Conservation (phyloP, 2,329 filamentous ascomycete species). For the Zopfia rhizophila region DNA sequence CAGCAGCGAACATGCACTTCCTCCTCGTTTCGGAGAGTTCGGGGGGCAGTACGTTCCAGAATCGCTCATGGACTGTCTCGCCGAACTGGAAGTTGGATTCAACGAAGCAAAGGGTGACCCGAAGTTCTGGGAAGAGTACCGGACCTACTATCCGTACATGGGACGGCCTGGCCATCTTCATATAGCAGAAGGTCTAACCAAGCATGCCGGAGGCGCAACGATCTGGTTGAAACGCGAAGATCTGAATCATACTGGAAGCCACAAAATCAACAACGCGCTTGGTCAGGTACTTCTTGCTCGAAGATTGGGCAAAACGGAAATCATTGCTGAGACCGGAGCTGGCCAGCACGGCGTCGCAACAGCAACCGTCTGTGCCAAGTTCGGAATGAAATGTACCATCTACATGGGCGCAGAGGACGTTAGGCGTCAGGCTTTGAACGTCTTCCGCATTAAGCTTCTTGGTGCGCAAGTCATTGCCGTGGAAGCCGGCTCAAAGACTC, state of each 20-base stretch:
- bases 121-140: slow-evolving; percentile 96
- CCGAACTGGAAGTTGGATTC: slow-evolving; percentile 91
- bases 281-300: slow-evolving; percentile 90
- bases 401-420: slow-evolving; percentile 99
- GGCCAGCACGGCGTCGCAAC: slow-evolving; percentile 98
- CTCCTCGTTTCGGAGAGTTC: slow-evolving; percentile 92
- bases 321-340: slow-evolving; percentile 97
- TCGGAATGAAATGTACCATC: slow-evolving; percentile 96
- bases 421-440: slow-evolving; percentile 93
- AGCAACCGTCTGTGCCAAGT: slow-evolving; percentile 96
- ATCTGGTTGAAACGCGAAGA: slow-evolving; percentile 99
- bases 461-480: slow-evolving; percentile 93
- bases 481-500: slow-evolving; percentile 81
- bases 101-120: slow-evolving; percentile 86
- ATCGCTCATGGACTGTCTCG: slow-evolving; percentile 95
- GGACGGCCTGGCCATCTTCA: slow-evolving; percentile 92
- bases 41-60: slow-evolving; percentile 98
- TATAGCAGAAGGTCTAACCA: slow-evolving; percentile 85
- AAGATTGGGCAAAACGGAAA: slow-evolving; percentile 91
- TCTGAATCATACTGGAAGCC: slow-evolving; percentile 95
- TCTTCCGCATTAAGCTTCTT: slow-evolving; percentile 97
- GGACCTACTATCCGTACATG: slow-evolving; percentile 97
- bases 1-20: slow-evolving; percentile 65
- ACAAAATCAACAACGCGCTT: slow-evolving; percentile 99
- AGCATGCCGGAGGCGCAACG: slow-evolving; percentile 89